Evolutionary conservation across 306 rosid genomes (phyloP).

Genomic region (Carpinus viminea): DNA sequence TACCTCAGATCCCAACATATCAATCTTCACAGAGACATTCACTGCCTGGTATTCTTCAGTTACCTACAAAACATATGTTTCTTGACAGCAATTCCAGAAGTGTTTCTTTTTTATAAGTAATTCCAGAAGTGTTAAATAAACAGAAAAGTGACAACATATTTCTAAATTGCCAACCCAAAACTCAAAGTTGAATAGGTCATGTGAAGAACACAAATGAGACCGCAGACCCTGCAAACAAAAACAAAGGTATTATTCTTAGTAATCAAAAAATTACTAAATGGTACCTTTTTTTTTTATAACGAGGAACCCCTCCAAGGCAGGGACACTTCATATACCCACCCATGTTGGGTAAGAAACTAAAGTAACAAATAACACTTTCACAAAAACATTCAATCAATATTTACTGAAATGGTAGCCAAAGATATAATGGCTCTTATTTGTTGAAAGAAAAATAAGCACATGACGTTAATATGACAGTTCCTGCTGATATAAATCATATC

Average conservation of each 20-base stretch:
- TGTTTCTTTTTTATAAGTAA: constrained; percentile 13
- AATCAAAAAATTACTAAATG: neutral
- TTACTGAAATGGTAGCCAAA: neutral
- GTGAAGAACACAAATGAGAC: constrained; percentile 82
- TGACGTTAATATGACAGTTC: neutral
- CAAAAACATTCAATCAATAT: neutral
- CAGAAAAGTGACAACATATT: constrained; percentile 30
- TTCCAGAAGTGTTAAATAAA: constrained; percentile 35
- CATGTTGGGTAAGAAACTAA: neutral
- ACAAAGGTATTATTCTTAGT: constrained; percentile 8
- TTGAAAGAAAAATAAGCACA: neutral
- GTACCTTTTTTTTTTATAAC: neutral
- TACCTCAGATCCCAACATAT: constrained; percentile 69
- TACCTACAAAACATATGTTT: constrained; percentile 61
- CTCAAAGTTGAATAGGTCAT: constrained; percentile 95
- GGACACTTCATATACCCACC: too few species aligned
- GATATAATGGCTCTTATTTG: neutral
- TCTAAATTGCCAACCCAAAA: constrained; percentile 76
- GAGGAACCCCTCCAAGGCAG: too few species aligned
- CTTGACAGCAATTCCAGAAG: constrained; percentile 38
- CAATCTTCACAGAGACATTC: constrained; percentile 84
- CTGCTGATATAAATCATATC: neutral
- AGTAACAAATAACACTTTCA: neutral
- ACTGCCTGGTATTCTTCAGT: constrained; percentile 95
- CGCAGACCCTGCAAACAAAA: constrained; percentile 84